Percentiles rank a stretch among this genome's conserved stretches.
Evolutionary conservation across 148 eudicot genomes (phyloP).

Genomic region (Bassia scoparia): DNA sequence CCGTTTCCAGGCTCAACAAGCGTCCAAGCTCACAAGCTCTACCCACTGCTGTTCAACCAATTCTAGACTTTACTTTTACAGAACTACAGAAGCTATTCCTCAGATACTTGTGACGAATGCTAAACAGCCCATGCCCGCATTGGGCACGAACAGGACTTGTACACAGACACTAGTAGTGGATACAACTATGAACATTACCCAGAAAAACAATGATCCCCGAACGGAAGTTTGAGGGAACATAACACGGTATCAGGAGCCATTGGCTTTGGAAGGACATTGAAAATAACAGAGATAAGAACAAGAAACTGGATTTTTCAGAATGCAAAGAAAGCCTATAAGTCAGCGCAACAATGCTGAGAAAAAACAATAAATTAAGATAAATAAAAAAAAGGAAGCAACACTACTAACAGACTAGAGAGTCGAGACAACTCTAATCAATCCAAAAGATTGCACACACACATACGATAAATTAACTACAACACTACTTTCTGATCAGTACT

Average conservation of each 20-base stretch:
- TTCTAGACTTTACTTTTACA: too few relatives aligned
- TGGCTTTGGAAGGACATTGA: neutral
- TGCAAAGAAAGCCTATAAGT: neutral
- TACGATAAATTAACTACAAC: neutral
- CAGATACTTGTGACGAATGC: too few relatives aligned
- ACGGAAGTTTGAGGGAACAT: too few relatives aligned
- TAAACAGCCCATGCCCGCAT: too few relatives aligned
- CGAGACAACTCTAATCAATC: neutral
- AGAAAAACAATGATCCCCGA: too few relatives aligned
- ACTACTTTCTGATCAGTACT: constrained; percentile 34
- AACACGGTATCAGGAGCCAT: neutral
- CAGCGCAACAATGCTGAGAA: neutral
- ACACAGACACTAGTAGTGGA: too few relatives aligned
- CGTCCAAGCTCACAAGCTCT: too few relatives aligned
- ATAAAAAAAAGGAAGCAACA: neutral
- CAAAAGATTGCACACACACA: constrained; percentile 2
- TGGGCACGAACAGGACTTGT: too few relatives aligned
- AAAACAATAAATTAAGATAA: neutral
- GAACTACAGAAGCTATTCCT: too few relatives aligned
- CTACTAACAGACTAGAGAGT: constrained; percentile 11
- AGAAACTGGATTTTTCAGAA: neutral
- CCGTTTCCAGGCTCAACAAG: too few relatives aligned
- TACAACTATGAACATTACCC: too few relatives aligned
- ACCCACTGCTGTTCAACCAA: too few relatives aligned
- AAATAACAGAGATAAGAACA: neutral